Conservation (phyloP, 2,329 filamentous ascomycete genomes). For the Colletotrichum sublineola region DNA sequence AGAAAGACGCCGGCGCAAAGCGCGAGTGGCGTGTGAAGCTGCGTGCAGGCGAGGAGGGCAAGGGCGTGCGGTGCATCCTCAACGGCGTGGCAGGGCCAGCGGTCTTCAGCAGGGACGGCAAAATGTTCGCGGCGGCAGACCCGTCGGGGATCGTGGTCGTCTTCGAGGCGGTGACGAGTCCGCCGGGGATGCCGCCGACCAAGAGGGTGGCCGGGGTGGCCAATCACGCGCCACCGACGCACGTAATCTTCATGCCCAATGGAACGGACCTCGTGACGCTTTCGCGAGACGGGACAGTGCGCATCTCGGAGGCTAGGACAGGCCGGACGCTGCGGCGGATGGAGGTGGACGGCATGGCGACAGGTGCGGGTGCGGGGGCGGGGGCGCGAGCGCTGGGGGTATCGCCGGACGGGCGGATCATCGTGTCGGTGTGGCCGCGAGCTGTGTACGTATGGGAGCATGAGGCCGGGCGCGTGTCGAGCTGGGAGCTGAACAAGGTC, state of each 20-base stretch:
- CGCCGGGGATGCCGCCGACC: conserved; percentile 14
- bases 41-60: conserved; percentile 12
- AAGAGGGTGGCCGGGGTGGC: conserved; percentile 49
- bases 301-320: conserved; percentile 51
- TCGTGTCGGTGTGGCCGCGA: conserved; percentile 56
- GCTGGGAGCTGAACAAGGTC: conserved; percentile 53
- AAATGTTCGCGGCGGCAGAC: conserved; percentile 28
- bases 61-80: conserved; percentile 4
- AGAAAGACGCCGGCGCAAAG: conserved; percentile 8
- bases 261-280: conserved; percentile 51
- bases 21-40: conserved; percentile 21
- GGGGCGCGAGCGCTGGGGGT: conserved; percentile 53
- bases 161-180: conserved; percentile 17
- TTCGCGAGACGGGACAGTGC: conserved; percentile 54
- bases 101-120: conserved; percentile 17
- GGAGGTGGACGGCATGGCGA: conserved; percentile 50
- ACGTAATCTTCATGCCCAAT: conserved; percentile 53
- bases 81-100: conserved; percentile 14
- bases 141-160: conserved; percentile 11
- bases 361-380: conserved; percentile 45
- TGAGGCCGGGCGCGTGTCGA: conserved; percentile 49
- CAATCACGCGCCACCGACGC: conserved; percentile 55
- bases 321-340: conserved; percentile 54
- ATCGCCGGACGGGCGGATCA: conserved; percentile 50
- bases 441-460: conserved; percentile 56